phyloP scores from a whole-genome alignment of 257 asterid genomes.

The Buddleja alternifolia region DNA sequence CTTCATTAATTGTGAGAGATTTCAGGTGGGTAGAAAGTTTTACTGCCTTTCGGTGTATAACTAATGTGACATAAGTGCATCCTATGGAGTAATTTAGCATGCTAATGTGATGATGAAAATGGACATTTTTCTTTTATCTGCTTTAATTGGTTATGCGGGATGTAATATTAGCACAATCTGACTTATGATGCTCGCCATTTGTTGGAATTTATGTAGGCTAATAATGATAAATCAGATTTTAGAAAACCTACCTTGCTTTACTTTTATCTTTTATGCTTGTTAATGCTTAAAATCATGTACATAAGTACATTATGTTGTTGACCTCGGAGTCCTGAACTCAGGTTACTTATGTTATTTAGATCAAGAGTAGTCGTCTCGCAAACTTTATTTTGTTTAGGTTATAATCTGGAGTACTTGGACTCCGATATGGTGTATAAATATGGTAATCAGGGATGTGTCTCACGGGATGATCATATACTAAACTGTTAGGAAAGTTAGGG shows the following conservation, averaged over 20 bases:
- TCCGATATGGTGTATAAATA: no score
- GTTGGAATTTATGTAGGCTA: neutral
- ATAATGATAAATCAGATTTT: neutral
- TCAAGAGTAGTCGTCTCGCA: no score
- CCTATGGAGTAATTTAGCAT: neutral
- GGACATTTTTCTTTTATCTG: neutral
- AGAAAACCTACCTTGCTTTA: neutral
- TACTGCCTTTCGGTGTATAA: neutral
- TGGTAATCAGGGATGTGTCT: no score
- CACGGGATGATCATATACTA: no score
- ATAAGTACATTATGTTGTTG: neutral
- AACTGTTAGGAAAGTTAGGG: no score
- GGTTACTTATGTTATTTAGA: no score
- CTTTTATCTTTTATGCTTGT: neutral
- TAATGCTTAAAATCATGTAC: neutral
- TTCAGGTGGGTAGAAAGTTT: no score
- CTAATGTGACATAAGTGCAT: neutral
- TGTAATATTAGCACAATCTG: neutral
- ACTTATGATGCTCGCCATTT: no score
- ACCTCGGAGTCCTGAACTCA: no score
- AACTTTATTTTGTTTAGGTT: no score
- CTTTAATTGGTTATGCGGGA: neutral
- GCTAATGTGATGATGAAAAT: constrained; percentile 9
- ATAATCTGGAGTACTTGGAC: no score
- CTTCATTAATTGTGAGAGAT: neutral